Conservation (phyloP, 2,329 filamentous ascomycete genomes). For the Colletotrichum musae region DNA sequence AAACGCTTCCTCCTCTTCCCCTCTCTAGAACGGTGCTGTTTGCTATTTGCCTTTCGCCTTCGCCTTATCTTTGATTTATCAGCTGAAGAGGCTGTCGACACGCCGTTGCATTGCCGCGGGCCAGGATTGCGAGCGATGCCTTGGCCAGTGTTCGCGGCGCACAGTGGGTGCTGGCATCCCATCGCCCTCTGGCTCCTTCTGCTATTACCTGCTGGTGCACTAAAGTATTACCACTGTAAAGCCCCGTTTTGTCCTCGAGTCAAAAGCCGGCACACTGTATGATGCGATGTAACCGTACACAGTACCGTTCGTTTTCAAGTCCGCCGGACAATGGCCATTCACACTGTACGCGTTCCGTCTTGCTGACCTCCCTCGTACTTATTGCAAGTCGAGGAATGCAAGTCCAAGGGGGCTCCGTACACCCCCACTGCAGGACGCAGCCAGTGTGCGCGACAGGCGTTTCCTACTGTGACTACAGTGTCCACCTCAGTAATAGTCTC, state of each 20-base stretch:
- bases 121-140: background rate
- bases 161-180: background rate
- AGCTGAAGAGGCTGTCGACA: constrained; percentile 23
- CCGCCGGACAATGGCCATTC: background rate
- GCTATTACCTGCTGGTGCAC: too few species aligned
- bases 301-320: constrained; percentile 1
- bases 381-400: constrained; percentile 22
- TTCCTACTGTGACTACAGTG: constrained; percentile 27
- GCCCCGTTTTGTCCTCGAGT: constrained; percentile 1
- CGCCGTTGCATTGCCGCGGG: constrained; percentile 11
- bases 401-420: constrained; percentile 9
- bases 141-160: background rate
- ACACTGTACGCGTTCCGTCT: constrained; percentile 24
- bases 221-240: too few species aligned
- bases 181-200: background rate
- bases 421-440: constrained; percentile 18
- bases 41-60: constrained; percentile 13
- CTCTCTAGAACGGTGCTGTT: background rate
- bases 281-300: constrained; percentile 1
- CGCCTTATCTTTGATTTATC: constrained; percentile 34
- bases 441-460: constrained; percentile 25
- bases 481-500: background rate
- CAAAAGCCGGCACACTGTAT: constrained; percentile 22
- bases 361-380: background rate
- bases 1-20: background rate